A percentile compares a stretch with the other conserved stretches of the same genome.
These are phyloP conservation scores for Cucurbita maxima DNA, from an alignment of 306 rosid genomes.

Conservation along the genomic window DNA sequence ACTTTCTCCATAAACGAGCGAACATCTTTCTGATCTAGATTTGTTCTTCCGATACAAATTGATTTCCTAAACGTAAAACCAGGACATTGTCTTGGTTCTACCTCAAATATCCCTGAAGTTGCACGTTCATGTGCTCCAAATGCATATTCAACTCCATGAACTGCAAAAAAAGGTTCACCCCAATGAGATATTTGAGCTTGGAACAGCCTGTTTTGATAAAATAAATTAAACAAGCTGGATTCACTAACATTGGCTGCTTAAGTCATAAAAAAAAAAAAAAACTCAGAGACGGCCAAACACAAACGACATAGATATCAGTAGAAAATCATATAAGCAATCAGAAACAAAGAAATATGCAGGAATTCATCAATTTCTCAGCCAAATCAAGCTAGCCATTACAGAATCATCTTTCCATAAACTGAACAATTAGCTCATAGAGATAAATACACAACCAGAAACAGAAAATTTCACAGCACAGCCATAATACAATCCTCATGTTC, in stretches of 20 bases:
- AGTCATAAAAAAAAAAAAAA: neutral
- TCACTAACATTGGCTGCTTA: neutral
- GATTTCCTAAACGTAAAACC: conserved; percentile 90
- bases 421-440: neutral
- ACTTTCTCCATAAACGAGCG: conserved; percentile 62
- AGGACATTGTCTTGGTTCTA: conserved; percentile 77
- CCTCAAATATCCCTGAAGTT: conserved; percentile 77
- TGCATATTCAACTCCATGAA: conserved; percentile 80
- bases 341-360: neutral
- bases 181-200: neutral
- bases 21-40: conserved; percentile 50
- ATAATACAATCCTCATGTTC: neutral
- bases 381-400: neutral
- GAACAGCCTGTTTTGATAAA: neutral
- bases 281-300: neutral
- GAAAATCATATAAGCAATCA: neutral
- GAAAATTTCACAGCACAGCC: neutral
- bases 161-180: conserved; percentile 18
- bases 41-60: conserved; percentile 62
- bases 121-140: conserved; percentile 89
- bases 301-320: neutral
- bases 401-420: neutral
- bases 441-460: neutral
- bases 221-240: neutral
- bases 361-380: neutral